These are phyloP conservation scores for Strobilomyces dryophilus DNA, from an alignment of 768 basidiomycete genomes.

Conservation along the genomic window DNA sequence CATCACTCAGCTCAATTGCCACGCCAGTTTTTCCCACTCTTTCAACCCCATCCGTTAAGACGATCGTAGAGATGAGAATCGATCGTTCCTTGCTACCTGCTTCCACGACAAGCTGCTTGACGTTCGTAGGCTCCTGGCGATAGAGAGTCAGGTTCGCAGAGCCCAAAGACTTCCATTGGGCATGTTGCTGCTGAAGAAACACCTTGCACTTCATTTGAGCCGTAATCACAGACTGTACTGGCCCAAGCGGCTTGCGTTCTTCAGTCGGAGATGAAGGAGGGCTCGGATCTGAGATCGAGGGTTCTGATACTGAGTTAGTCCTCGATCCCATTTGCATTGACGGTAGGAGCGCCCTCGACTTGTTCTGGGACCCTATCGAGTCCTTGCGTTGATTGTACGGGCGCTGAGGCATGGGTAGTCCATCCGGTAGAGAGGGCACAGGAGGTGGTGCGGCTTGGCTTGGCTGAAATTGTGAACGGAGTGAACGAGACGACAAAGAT, in stretches of 20 bases:
- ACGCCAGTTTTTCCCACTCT: constrained; percentile 98
- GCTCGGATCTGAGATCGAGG: constrained; percentile 64
- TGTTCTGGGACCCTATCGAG: constrained; percentile 21
- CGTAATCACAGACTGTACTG: constrained; percentile 71
- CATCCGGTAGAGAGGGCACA: constrained; percentile 36
- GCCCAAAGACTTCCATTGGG: constrained; percentile 97
- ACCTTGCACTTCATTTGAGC: constrained; percentile 98
- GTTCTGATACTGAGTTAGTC: constrained; percentile 46
- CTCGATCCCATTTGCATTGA: constrained; percentile 56
- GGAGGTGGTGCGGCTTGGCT: constrained; percentile 34
- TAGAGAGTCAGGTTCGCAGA: constrained; percentile 85
- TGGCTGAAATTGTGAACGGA: constrained; percentile 49
- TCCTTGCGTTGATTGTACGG: constrained; percentile 18
- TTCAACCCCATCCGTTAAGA: constrained; percentile 94
- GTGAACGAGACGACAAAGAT: constrained; percentile 55
- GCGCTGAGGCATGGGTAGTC: constrained; percentile 29
- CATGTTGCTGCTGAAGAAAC: constrained; percentile 91
- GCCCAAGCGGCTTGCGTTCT: constrained; percentile 53
- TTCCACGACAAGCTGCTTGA: constrained; percentile 96
- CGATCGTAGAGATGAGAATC: constrained; percentile 90
- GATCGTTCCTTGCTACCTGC: constrained; percentile 72
- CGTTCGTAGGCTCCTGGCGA: constrained; percentile 75
- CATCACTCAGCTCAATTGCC: constrained; percentile 90
- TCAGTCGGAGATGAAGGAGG: constrained; percentile 81
- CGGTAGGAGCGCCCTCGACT: constrained; percentile 53